A percentile compares a stretch with the other conserved stretches of the same genome.
phyloP scores from a whole-genome alignment of 176 grass and related monocot species.

The Phoenix dactylifera region DNA sequence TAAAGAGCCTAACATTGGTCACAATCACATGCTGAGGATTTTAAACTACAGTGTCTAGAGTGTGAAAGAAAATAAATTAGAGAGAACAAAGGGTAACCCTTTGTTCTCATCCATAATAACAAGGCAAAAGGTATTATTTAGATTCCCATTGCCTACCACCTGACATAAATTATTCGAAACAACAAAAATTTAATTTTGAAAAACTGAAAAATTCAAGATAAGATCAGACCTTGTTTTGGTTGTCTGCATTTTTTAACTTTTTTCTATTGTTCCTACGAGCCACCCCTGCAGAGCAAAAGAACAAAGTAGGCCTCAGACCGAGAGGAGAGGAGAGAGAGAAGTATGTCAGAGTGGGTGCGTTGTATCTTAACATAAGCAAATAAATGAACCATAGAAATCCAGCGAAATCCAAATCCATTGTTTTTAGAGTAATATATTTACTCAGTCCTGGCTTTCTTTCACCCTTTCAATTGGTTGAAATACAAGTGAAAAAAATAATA shows the following conservation, averaged over 20 bases:
- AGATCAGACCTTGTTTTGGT: slow-evolving; percentile 55
- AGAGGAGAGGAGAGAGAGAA: slow-evolving; percentile 5
- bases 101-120: not conserved
- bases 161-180: too few relatives aligned
- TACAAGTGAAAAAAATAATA: too few relatives aligned
- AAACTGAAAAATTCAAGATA: too few relatives aligned
- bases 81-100: not conserved
- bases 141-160: too few relatives aligned
- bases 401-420: too few relatives aligned
- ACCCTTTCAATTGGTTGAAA: too few relatives aligned
- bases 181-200: too few relatives aligned
- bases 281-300: slow-evolving; percentile 18
- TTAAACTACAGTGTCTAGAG: not conserved
- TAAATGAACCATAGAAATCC: slow-evolving; percentile 5
- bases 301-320: not conserved
- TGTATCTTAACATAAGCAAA: slow-evolving; percentile 34
- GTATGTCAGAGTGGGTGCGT: not conserved
- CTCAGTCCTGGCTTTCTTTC: too few relatives aligned
- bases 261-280: slow-evolving; percentile 6
- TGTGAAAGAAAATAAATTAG: not conserved
- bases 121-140: not conserved
- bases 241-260: slow-evolving; percentile 48
- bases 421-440: too few relatives aligned
- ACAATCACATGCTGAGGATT: slow-evolving; percentile 6
- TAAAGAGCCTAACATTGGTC: not conserved